A percentile compares a stretch with the other conserved stretches of the same genome.
Evolutionary conservation across 1,139 yeast genomes (phyloP).

Genomic region (Yamadazyma triangularis): DNA sequence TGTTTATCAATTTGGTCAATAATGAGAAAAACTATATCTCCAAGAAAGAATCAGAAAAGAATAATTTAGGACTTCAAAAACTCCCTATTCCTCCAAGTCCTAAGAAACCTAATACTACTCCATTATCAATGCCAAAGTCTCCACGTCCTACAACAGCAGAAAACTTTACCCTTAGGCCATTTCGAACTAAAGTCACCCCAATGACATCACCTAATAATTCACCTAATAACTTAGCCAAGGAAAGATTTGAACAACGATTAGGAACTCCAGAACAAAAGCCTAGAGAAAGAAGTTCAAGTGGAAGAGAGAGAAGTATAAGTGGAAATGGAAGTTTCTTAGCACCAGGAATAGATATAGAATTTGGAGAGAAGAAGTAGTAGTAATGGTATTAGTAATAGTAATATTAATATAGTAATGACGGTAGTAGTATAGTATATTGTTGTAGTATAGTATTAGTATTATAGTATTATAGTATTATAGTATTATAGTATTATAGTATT

Average conservation of each 20-base stretch:
- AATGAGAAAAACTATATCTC: conserved; percentile 26
- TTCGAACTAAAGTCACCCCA: conserved; percentile 39
- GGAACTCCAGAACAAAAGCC: conserved; percentile 1
- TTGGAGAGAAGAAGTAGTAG: conserved; percentile 16
- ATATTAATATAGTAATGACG: conserved; percentile 4
- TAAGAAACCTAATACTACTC: conserved; percentile 4
- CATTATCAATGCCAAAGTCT: conserved; percentile 4
- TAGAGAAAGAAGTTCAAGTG: conserved; percentile 1
- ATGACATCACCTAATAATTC: conserved; percentile 38
- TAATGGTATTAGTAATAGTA: too few species aligned
- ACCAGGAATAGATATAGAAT: conserved; percentile 28
- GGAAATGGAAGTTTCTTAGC: conserved; percentile 24
- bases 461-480: too few species aligned
- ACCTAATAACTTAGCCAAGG: conserved; percentile 26
- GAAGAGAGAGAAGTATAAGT: conserved; percentile 17
- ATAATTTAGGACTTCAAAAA: conserved; percentile 21
- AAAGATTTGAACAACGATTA: conserved; percentile 8
- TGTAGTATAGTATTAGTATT: too few species aligned
- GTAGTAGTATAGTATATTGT: background rate
- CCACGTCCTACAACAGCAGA: conserved; percentile 16
- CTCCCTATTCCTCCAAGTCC: conserved; percentile 18
- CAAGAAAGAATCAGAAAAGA: conserved; percentile 30
- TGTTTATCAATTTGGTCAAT: conserved; percentile 23
- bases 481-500: too few species aligned
- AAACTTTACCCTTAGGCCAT: conserved; percentile 39